Conservation (phyloP, 495 filamentous ascomycete species). For the Hypoxylon cercidicola region DNA sequence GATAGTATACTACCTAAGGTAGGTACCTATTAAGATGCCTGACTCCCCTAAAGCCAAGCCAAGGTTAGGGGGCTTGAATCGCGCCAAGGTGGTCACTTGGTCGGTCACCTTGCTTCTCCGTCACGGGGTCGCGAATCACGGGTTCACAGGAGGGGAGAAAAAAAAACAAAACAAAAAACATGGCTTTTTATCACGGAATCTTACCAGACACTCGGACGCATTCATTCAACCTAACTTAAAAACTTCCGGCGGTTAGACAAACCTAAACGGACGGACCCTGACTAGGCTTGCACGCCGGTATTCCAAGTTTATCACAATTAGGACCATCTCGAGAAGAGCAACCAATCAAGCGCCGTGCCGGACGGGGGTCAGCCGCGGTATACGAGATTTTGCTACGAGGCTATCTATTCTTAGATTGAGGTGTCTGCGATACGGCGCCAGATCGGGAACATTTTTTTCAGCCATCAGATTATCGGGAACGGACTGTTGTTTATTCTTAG, state of each 20-base stretch:
- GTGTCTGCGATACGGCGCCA: constrained; percentile 1
- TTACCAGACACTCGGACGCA: not conserved
- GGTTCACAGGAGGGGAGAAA: too few species aligned
- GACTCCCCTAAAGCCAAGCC: not conserved
- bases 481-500: not conserved
- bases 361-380: constrained; percentile 31
- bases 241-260: not conserved
- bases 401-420: constrained; percentile 36
- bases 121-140: too few species aligned
- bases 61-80: not conserved
- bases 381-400: constrained; percentile 42
- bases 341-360: constrained; percentile 21
- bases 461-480: constrained; percentile 1
- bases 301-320: constrained; percentile 21
- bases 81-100: not conserved
- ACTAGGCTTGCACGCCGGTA: constrained; percentile 21
- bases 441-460: not conserved
- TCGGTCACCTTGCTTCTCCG: not conserved
- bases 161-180: too few species aligned
- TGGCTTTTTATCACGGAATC: not conserved
- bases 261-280: constrained; percentile 19
- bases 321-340: constrained; percentile 13
- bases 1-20: not conserved
- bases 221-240: not conserved
- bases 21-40: too few species aligned